Evolutionary conservation across 495 filamentous ascomycete genomes (phyloP).

Genomic region (Podospora pseudopauciseta): DNA sequence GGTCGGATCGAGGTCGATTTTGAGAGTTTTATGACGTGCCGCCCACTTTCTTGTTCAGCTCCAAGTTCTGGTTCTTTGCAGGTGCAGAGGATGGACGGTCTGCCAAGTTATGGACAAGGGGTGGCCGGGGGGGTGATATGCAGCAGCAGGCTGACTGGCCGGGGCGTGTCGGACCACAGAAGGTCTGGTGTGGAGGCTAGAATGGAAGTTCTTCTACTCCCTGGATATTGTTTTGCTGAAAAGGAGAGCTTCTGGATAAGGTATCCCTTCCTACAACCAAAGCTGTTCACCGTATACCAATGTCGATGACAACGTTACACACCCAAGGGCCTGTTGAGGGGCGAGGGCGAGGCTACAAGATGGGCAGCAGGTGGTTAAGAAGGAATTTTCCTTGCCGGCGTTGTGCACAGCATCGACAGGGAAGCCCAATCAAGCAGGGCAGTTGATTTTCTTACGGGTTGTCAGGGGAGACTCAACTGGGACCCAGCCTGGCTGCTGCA

Average conservation of each 20-base stretch:
- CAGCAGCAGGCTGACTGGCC: background rate
- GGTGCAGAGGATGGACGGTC: conserved; percentile 12
- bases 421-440: conserved; percentile 34
- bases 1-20: conserved; percentile 1
- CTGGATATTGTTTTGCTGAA: conserved; percentile 1
- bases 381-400: conserved; percentile 32
- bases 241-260: background rate
- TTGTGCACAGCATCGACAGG: conserved; percentile 29
- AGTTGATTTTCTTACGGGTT: conserved; percentile 30
- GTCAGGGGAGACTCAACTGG: conserved; percentile 33
- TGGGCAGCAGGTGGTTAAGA: conserved; percentile 27
- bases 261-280: background rate
- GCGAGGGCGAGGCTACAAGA: conserved; percentile 9
- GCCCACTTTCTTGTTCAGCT: conserved; percentile 18
- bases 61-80: conserved; percentile 1
- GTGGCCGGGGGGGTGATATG: background rate
- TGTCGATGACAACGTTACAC: background rate
- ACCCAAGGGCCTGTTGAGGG: conserved; percentile 20
- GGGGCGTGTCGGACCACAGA: conserved; percentile 10
- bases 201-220: conserved; percentile 10
- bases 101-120: conserved; percentile 6
- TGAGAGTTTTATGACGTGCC: conserved; percentile 13
- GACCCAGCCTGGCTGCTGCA: conserved; percentile 14
- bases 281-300: background rate
- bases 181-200: conserved; percentile 6